A percentile compares a stretch with the other conserved stretches of the same genome.
Evolutionary conservation across 2,329 filamentous ascomycete species (phyloP).

Genomic region (Sodiomyces alkalinus): DNA sequence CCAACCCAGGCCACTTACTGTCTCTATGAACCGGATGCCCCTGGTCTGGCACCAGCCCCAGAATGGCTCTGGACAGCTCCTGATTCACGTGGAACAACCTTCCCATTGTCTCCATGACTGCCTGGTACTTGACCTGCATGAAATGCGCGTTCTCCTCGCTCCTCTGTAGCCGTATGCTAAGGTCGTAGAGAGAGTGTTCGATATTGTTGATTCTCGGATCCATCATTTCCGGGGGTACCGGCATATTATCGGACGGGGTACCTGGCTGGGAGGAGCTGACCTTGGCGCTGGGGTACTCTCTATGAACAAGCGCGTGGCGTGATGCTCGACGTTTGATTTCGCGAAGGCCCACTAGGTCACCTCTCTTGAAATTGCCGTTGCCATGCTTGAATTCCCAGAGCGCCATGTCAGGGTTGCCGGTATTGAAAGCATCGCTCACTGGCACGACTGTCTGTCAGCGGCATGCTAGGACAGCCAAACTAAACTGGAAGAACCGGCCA

Average conservation of each 20-base stretch:
- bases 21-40: slow-evolving; percentile 72
- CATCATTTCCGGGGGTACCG: slow-evolving; percentile 48
- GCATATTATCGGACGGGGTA: slow-evolving; percentile 69
- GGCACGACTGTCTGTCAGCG: too few relatives aligned
- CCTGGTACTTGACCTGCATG: slow-evolving; percentile 67
- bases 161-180: slow-evolving; percentile 59
- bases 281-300: slow-evolving; percentile 75
- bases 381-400: slow-evolving; percentile 99
- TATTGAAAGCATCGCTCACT: slow-evolving; percentile 96
- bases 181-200: slow-evolving; percentile 72
- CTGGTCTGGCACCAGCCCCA: slow-evolving; percentile 56
- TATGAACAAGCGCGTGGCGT: slow-evolving; percentile 80
- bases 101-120: slow-evolving; percentile 64
- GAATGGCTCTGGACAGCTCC: slow-evolving; percentile 62
- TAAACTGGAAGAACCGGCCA: slow-evolving; percentile 6
- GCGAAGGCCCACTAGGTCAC: slow-evolving; percentile 75
- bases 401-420: slow-evolving; percentile 79
- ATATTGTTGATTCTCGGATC: slow-evolving; percentile 62
- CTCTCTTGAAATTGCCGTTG: slow-evolving; percentile 90
- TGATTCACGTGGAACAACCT: slow-evolving; percentile 64
- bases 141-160: slow-evolving; percentile 72
- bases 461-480: too few relatives aligned
- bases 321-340: slow-evolving; percentile 95
- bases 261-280: slow-evolving; percentile 62
- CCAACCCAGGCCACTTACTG: slow-evolving; percentile 47